phyloP scores from a whole-genome alignment of 345 rosid genomes.

The Kernera saxatilis region DNA sequence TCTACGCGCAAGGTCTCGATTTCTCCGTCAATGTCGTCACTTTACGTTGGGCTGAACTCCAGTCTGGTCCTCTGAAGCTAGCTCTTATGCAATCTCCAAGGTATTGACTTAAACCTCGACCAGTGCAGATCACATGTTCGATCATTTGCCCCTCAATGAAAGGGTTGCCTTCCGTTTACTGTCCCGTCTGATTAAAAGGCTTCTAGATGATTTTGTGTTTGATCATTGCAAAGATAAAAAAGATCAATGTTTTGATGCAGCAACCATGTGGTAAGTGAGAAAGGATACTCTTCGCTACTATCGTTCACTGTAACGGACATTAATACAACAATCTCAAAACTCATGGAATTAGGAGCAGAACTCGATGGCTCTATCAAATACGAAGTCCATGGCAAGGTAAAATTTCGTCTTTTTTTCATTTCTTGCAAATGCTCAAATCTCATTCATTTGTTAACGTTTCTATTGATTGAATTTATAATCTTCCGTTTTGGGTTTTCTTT shows the following conservation, averaged over 20 bases:
- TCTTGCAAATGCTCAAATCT: neutral
- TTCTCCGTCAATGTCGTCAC: conserved; percentile 77
- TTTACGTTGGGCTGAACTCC: conserved; percentile 87
- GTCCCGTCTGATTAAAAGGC: neutral
- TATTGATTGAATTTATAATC: neutral
- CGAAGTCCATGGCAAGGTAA: conserved; percentile 91
- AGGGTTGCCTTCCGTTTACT: neutral
- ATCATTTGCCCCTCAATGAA: conserved; percentile 40
- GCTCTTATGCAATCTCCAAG: conserved; percentile 71
- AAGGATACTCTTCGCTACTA: conserved; percentile 60
- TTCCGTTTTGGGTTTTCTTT: neutral
- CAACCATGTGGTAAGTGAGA: conserved; percentile 45
- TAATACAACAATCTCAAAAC: conserved; percentile 60
- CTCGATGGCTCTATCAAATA: conserved; percentile 87
- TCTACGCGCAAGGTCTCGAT: conserved; percentile 82
- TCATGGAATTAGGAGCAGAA: conserved; percentile 83
- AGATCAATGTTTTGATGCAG: conserved; percentile 25
- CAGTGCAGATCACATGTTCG: conserved; percentile 38
- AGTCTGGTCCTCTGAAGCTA: conserved; percentile 80
- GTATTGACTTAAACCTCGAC: conserved; percentile 16
- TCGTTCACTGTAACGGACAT: conserved; percentile 86
- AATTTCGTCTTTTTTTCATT: neutral
- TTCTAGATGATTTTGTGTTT: neutral
- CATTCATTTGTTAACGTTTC: neutral
- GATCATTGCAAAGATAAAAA: neutral